Evolutionary conservation across 176 grass and related monocot species (phyloP).

Genomic region (Avena sativa): DNA sequence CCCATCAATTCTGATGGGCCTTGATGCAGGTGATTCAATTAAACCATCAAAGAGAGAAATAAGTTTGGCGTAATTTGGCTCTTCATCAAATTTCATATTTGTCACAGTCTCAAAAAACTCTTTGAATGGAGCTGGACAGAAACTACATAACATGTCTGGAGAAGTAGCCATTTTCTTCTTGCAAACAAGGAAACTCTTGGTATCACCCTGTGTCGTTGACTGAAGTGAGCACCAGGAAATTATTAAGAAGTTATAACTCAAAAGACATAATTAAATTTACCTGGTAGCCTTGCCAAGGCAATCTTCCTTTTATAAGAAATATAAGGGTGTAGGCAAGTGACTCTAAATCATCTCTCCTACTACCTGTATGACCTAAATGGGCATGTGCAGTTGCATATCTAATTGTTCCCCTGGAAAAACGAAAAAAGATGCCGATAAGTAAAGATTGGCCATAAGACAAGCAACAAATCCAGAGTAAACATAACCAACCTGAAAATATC

Average conservation of each 20-base stretch:
- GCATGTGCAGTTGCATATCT: constrained; percentile 96
- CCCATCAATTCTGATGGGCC: constrained; percentile 95
- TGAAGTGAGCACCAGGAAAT: constrained; percentile 1
- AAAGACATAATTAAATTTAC: constrained; percentile 49
- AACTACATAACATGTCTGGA: constrained; percentile 74
- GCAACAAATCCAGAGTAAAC: constrained; percentile 8
- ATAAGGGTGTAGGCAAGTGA: constrained; percentile 94
- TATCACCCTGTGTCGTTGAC: constrained; percentile 70
- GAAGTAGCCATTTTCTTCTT: constrained; percentile 97
- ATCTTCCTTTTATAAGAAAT: constrained; percentile 90
- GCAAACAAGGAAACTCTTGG: constrained; percentile 95
- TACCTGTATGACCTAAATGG: constrained; percentile 91
- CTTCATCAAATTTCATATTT: constrained; percentile 97
- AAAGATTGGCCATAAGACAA: constrained; percentile 1
- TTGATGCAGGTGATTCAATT: constrained; percentile 71
- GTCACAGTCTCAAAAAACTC: constrained; percentile 88
- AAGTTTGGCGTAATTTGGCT: constrained; percentile 90
- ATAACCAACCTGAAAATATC: constrained; percentile 86
- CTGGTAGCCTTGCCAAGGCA: constrained; percentile 99
- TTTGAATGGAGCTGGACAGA: constrained; percentile 91
- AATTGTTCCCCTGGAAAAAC: constrained; percentile 78
- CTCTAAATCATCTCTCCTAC: constrained; percentile 96
- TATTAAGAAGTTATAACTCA: constrained; percentile 30
- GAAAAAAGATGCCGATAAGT: constrained; percentile 32
- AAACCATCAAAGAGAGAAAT: constrained; percentile 87